phyloP scores from a whole-genome alignment of 1,284 basidiomycete genomes.

The Malassezia sympodialis region DNA sequence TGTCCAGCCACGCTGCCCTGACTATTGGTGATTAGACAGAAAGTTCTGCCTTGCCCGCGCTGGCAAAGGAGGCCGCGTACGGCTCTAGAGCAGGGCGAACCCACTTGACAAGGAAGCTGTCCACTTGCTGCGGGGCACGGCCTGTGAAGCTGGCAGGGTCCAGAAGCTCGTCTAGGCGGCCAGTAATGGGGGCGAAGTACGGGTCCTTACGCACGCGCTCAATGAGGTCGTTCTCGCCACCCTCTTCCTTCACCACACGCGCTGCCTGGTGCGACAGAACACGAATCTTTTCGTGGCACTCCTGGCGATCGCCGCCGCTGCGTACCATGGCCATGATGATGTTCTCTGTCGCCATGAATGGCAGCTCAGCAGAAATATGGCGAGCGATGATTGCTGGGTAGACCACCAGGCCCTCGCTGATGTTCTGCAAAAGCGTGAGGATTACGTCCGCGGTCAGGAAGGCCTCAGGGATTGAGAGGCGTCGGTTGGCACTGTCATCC shows the following conservation, averaged over 20 bases:
- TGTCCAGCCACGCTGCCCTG: slow-evolving; percentile 17
- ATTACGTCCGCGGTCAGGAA: slow-evolving; percentile 96
- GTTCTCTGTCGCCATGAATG: slow-evolving; percentile 93
- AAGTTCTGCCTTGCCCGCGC: slow-evolving; percentile 56
- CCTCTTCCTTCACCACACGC: slow-evolving; percentile 85
- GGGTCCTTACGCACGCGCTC: slow-evolving; percentile 64
- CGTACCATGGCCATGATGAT: slow-evolving; percentile 99
- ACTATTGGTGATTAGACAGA: slow-evolving; percentile 36
- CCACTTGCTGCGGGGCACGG: slow-evolving; percentile 42
- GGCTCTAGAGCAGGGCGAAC: slow-evolving; percentile 71
- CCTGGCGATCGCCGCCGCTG: slow-evolving; percentile 83
- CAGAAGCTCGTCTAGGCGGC: slow-evolving; percentile 50
- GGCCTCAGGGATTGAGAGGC: slow-evolving; percentile 89
- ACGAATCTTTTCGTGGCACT: slow-evolving; percentile 88
- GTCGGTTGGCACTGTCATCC: slow-evolving; percentile 71
- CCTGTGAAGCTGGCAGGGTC: slow-evolving; percentile 35
- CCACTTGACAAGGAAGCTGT: slow-evolving; percentile 69
- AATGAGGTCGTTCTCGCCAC: slow-evolving; percentile 91
- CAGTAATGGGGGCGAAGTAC: slow-evolving; percentile 57
- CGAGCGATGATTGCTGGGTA: slow-evolving; percentile 91
- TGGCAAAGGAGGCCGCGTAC: slow-evolving; percentile 58
- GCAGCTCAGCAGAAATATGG: slow-evolving; percentile 84
- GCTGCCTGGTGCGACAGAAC: slow-evolving; percentile 95
- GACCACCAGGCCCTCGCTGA: slow-evolving; percentile 92
- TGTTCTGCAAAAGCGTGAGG: slow-evolving; percentile 86